Evolutionary conservation across 495 filamentous ascomycete species (phyloP).

Genomic region (Acidiella bohemica): DNA sequence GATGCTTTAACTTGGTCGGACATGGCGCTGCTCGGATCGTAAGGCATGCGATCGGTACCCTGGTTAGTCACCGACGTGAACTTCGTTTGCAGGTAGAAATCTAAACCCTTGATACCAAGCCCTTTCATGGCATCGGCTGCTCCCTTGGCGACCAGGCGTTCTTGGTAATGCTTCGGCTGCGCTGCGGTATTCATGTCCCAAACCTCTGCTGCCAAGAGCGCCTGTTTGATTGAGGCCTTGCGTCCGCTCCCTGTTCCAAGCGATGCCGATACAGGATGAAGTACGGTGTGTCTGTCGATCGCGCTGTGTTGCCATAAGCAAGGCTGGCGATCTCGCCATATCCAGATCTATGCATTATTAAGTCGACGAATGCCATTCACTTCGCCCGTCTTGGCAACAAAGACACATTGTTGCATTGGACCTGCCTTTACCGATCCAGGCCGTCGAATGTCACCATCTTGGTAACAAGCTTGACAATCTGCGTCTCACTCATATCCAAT

Average conservation of each 20-base stretch:
- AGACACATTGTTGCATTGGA: too few relatives aligned
- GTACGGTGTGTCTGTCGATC: too few relatives aligned
- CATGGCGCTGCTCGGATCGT: slow-evolving; percentile 37
- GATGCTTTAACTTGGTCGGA: slow-evolving; percentile 51
- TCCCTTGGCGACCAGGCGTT: slow-evolving; percentile 54
- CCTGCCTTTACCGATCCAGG: slow-evolving; percentile 48
- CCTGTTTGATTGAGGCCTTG: too few relatives aligned
- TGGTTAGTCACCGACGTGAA: slow-evolving; percentile 53
- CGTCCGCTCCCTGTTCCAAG: too few relatives aligned
- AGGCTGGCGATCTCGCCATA: too few relatives aligned
- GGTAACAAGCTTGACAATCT: slow-evolving; percentile 63
- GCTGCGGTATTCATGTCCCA: slow-evolving; percentile 76
- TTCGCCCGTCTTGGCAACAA: too few relatives aligned
- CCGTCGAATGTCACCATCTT: slow-evolving; percentile 79
- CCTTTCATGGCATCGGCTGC: slow-evolving; percentile 45
- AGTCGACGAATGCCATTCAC: too few relatives aligned
- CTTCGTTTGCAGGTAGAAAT: slow-evolving; percentile 69
- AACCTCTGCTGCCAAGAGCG: too few relatives aligned
- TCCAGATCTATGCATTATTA: too few relatives aligned
- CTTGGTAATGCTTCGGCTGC: slow-evolving; percentile 67
- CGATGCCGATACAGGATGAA: too few relatives aligned
- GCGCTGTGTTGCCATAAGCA: too few relatives aligned
- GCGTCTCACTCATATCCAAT: slow-evolving; percentile 41
- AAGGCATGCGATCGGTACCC: slow-evolving; percentile 46
- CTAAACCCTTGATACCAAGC: slow-evolving; percentile 42